phyloP scores from a whole-genome alignment of 2,329 filamentous ascomycete genomes.

The Neopestalotiopsis sp. region DNA sequence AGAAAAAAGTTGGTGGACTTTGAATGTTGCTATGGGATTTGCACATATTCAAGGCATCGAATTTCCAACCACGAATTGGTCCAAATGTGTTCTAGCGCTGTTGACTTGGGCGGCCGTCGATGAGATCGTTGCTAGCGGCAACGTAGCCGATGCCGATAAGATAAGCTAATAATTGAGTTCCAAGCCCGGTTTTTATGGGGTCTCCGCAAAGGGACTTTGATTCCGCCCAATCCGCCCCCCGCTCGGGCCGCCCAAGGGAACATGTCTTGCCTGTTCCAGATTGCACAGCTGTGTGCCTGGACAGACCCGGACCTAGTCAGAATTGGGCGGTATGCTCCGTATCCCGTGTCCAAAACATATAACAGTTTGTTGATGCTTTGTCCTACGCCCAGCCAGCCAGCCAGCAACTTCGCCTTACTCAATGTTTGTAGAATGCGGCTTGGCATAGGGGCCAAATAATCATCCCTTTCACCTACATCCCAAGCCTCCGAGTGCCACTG shows the following conservation, averaged over 20 bases:
- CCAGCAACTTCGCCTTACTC: no score
- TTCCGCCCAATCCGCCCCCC: not conserved
- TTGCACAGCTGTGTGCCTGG: no score
- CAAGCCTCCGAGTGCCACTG: not conserved
- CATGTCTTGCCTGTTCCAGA: no score
- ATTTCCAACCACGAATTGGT: not conserved
- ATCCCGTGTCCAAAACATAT: not conserved
- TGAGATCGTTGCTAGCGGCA: slow-evolving; percentile 15
- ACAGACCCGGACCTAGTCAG: no score
- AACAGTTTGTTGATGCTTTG: not conserved
- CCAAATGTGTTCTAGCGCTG: slow-evolving; percentile 14
- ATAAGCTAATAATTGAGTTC: not conserved
- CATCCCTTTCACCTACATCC: not conserved
- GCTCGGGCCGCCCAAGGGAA: not conserved
- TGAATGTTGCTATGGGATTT: not conserved
- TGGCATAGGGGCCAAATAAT: not conserved
- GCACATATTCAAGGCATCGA: not conserved
- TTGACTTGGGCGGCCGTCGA: slow-evolving; percentile 8
- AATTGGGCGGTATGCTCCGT: not conserved
- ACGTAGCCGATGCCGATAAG: slow-evolving; percentile 11
- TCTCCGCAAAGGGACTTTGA: not conserved
- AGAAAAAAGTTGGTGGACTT: not conserved
- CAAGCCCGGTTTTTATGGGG: not conserved
- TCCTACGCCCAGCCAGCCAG: no score
- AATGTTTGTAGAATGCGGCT: not conserved